Conservation (phyloP, 2,329 filamentous ascomycete genomes). For the Microdochium trichocladiopsis region DNA sequence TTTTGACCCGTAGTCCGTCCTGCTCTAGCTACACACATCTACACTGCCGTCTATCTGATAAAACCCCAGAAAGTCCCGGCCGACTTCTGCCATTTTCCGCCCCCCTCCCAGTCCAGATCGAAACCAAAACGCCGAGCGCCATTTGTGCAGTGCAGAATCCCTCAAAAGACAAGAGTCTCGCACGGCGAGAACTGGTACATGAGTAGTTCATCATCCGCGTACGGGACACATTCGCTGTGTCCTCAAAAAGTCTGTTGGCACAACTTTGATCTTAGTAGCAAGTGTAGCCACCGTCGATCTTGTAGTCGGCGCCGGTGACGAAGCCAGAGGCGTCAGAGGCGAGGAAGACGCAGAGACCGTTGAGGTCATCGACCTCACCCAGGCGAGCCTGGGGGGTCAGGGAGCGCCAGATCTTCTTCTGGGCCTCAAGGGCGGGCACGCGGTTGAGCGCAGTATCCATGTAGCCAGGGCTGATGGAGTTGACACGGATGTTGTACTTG, state of each 20-base stretch:
- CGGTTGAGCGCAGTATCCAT: slow-evolving; percentile 81
- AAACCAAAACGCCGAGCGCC: neutral
- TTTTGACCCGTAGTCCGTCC: too few species aligned
- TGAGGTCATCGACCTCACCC: slow-evolving; percentile 68
- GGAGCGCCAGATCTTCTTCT: slow-evolving; percentile 76
- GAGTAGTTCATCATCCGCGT: neutral
- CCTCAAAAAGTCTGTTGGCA: too few species aligned
- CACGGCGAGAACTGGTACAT: neutral
- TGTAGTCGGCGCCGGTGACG: slow-evolving; percentile 71
- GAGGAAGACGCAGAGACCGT: slow-evolving; percentile 70
- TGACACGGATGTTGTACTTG: slow-evolving; percentile 72
- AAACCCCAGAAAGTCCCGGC: too few species aligned
- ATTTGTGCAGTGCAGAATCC: neutral
- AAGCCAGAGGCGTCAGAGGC: slow-evolving; percentile 66
- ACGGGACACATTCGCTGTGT: neutral
- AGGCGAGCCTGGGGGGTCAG: slow-evolving; percentile 68
- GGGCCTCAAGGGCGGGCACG: slow-evolving; percentile 68
- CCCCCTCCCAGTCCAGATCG: neutral
- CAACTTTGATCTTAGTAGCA: slow-evolving; percentile 41
- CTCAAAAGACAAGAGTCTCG: neutral
- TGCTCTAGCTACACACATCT: too few species aligned
- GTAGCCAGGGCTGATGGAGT: slow-evolving; percentile 79
- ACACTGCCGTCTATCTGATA: too few species aligned
- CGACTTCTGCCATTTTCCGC: neutral
- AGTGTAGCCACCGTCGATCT: slow-evolving; percentile 66